Percentiles rank a stretch among this genome's conserved stretches.
phyloP scores from a whole-genome alignment of 1,284 basidiomycete species.

The Singerocomus inundabilis region DNA sequence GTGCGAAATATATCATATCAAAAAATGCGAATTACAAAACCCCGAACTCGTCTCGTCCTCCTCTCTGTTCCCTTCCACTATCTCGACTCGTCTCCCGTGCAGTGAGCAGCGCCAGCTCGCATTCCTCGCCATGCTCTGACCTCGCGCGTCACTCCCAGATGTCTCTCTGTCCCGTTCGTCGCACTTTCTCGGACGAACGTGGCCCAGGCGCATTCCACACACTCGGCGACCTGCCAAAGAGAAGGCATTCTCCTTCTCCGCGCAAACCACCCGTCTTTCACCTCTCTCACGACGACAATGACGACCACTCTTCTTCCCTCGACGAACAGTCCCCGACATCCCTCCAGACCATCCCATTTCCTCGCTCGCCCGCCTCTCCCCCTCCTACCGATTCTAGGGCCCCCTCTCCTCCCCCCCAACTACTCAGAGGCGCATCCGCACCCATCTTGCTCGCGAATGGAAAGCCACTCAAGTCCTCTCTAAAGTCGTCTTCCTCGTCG shows the following conservation, averaged over 20 bases:
- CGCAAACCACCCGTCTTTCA: constrained; percentile 28
- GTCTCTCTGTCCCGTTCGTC: constrained; percentile 24
- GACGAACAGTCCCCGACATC: constrained; percentile 9
- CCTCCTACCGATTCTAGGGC: constrained; percentile 9
- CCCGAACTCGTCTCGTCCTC: too few species aligned
- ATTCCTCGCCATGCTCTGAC: too few species aligned
- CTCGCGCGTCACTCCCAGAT: constrained; percentile 21
- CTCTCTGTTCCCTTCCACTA: too few species aligned
- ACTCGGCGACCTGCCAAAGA: constrained; percentile 50
- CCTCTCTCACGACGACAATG: constrained; percentile 21
- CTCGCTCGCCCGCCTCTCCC: constrained; percentile 15
- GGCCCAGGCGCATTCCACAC: constrained; percentile 53
- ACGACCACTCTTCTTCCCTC: constrained; percentile 14
- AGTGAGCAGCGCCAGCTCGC: too few species aligned
- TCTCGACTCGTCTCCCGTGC: too few species aligned
- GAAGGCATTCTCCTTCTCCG: constrained; percentile 33
- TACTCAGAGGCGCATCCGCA: constrained; percentile 35
- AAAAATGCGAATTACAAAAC: too few species aligned
- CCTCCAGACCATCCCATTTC: constrained; percentile 34
- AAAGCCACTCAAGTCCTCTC: constrained; percentile 85
- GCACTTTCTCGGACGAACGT: constrained; percentile 45
- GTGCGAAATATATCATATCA: too few species aligned
- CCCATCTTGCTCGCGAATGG: constrained; percentile 75
- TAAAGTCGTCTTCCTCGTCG: constrained; percentile 70
- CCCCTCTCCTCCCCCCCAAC: constrained; percentile 18